Percentiles rank a stretch among this genome's conserved stretches.
Conservation (phyloP, 164 flowering plant genomes). For the Akebia trifoliata region DNA sequence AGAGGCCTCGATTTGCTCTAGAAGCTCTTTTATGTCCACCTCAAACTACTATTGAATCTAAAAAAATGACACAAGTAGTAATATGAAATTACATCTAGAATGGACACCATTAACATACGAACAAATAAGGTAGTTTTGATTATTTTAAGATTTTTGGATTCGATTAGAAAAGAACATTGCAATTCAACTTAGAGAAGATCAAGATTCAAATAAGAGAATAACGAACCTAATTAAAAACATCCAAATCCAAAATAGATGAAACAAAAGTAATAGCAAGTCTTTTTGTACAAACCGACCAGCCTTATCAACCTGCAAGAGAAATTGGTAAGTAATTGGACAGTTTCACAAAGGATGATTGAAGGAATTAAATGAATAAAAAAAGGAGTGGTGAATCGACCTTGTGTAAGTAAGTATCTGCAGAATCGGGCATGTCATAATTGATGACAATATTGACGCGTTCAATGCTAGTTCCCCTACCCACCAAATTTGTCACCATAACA, state of each 20-base stretch:
- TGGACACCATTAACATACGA: too few species aligned
- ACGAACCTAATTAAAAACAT: constrained; percentile 86
- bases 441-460: constrained; percentile 97
- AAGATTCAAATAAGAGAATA: neutral
- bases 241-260: constrained; percentile 85
- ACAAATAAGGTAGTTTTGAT: too few species aligned
- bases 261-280: constrained; percentile 99
- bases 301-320: constrained; percentile 70
- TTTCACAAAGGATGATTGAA: too few species aligned
- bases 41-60: constrained; percentile 98
- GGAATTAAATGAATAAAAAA: neutral
- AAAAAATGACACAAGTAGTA: neutral
- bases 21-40: constrained; percentile 96
- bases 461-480: constrained; percentile 95
- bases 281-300: constrained; percentile 99
- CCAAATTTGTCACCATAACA: constrained; percentile 98
- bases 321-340: too few species aligned
- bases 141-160: too few species aligned
- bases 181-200: neutral
- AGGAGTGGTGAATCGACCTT: constrained; percentile 38
- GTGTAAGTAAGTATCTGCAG: constrained; percentile 95
- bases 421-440: constrained; percentile 99
- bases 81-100: neutral
- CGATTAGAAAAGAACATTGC: neutral
- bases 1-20: constrained; percentile 95